Evolutionary conservation across 495 filamentous ascomycete genomes (phyloP).

Genomic region (Daldinia grandis): DNA sequence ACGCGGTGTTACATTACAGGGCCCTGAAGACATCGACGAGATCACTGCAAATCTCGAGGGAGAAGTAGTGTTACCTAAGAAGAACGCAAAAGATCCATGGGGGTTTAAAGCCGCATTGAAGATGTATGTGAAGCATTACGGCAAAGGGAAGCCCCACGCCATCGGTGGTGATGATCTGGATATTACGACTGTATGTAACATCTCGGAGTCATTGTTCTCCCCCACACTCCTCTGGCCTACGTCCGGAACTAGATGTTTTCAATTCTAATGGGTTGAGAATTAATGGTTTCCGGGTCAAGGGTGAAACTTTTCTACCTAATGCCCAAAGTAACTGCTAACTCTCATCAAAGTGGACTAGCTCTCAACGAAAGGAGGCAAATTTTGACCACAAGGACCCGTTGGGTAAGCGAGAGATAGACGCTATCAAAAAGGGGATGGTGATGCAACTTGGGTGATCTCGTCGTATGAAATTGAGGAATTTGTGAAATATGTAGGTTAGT

Average conservation of each 20-base stretch:
- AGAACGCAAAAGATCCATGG: conserved; percentile 40
- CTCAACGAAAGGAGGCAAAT: neutral
- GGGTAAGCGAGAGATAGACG: neutral
- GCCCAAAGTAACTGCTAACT: neutral
- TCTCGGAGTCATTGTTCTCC: neutral
- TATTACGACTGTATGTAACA: neutral
- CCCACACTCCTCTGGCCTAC: neutral
- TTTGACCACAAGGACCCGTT: neutral
- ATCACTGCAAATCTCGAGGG: neutral
- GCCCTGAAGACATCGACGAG: conserved; percentile 44
- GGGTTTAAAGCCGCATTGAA: conserved; percentile 31
- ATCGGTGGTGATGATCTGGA: neutral
- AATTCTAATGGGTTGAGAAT: too few relatives aligned
- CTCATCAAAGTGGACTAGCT: neutral
- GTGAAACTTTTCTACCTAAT: neutral
- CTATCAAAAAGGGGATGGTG: neutral
- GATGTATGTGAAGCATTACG: conserved; percentile 23
- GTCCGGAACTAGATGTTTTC: too few relatives aligned
- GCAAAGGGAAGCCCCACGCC: neutral
- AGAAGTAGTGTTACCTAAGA: conserved; percentile 39
- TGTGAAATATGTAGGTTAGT: neutral
- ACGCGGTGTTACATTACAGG: conserved; percentile 39
- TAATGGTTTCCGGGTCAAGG: too few relatives aligned
- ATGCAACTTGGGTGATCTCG: neutral
- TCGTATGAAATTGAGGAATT: neutral